These are phyloP conservation scores for Saccharomycopsis capsularis DNA, from an alignment of 805 yeast species.

Conservation along the genomic window DNA sequence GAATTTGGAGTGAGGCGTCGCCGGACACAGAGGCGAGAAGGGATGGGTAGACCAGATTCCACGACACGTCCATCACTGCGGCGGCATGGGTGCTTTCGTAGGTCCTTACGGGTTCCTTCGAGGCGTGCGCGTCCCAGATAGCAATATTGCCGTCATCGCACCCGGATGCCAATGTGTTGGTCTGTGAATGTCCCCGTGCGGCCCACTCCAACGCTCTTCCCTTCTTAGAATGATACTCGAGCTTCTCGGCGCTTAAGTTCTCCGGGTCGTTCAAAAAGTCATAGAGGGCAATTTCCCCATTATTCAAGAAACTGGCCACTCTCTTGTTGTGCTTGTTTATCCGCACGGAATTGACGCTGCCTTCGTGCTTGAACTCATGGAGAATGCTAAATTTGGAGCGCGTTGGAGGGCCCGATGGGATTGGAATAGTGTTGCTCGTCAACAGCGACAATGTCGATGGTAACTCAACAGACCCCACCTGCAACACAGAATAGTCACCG, in stretches of 20 bases:
- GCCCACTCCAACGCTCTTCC: conserved; percentile 74
- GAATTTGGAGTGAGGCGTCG: conserved; percentile 53
- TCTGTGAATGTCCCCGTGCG: conserved; percentile 25
- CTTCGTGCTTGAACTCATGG: conserved; percentile 26
- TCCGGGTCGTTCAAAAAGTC: neutral
- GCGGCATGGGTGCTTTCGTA: neutral
- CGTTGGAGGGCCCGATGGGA: conserved; percentile 28
- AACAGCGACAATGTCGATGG: conserved; percentile 43
- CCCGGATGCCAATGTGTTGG: conserved; percentile 47
- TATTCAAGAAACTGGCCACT: conserved; percentile 20
- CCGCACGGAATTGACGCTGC: neutral
- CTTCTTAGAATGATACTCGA: conserved; percentile 53
- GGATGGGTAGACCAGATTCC: conserved; percentile 38
- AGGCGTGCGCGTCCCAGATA: conserved; percentile 46
- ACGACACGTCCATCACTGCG: conserved; percentile 61
- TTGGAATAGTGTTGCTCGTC: conserved; percentile 23
- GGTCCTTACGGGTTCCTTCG: neutral
- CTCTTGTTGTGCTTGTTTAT: neutral
- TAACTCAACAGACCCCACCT: conserved; percentile 31
- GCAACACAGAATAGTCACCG: conserved; percentile 27
- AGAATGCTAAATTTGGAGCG: conserved; percentile 37
- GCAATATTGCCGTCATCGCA: conserved; percentile 64
- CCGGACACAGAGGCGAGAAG: conserved; percentile 69
- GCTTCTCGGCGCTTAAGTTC: conserved; percentile 14
- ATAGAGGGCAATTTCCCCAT: conserved; percentile 20